Evolutionary conservation across 768 basidiomycete species (phyloP).

Genomic region (Macrolepiota albuminosa): DNA sequence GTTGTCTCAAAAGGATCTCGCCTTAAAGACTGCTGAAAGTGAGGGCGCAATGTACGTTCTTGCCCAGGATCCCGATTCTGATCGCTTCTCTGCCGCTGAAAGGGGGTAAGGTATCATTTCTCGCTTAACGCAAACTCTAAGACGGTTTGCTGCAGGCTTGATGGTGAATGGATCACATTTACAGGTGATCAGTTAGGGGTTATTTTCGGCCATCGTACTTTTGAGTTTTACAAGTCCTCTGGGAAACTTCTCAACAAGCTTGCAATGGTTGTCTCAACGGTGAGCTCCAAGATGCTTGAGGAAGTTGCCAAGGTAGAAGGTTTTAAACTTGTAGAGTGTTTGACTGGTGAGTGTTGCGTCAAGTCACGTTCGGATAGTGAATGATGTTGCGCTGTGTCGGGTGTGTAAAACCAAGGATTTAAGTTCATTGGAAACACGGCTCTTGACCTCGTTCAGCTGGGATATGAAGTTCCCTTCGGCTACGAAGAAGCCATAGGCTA

Average conservation of each 20-base stretch:
- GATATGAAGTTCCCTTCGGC: slow-evolving; percentile 73
- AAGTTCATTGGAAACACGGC: slow-evolving; percentile 89
- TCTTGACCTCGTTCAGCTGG: slow-evolving; percentile 54
- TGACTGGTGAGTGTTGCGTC: slow-evolving; percentile 55
- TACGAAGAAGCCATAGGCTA: slow-evolving; percentile 94
- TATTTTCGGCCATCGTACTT: slow-evolving; percentile 37
- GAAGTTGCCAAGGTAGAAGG: slow-evolving; percentile 71
- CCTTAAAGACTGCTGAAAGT: slow-evolving; percentile 55
- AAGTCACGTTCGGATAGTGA: not conserved
- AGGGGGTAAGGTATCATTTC: slow-evolving; percentile 38
- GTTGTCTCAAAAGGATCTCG: slow-evolving; percentile 51
- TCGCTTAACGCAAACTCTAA: not conserved
- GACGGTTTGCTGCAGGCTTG: slow-evolving; percentile 24
- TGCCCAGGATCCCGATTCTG: slow-evolving; percentile 88
- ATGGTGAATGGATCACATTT: slow-evolving; percentile 64
- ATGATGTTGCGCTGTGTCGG: not conserved
- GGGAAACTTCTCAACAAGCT: slow-evolving; percentile 51
- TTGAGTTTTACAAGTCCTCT: slow-evolving; percentile 37
- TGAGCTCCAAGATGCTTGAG: slow-evolving; percentile 88
- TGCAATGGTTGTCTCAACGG: slow-evolving; percentile 85
- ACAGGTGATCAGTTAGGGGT: slow-evolving; percentile 83
- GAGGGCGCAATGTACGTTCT: slow-evolving; percentile 60
- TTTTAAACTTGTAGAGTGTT: slow-evolving; percentile 79
- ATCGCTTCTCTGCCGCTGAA: slow-evolving; percentile 78
- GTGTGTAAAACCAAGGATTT: slow-evolving; percentile 49